Evolutionary conservation across 208 protist species (phyloP).

Genomic region (Porcisia deanei): DNA sequence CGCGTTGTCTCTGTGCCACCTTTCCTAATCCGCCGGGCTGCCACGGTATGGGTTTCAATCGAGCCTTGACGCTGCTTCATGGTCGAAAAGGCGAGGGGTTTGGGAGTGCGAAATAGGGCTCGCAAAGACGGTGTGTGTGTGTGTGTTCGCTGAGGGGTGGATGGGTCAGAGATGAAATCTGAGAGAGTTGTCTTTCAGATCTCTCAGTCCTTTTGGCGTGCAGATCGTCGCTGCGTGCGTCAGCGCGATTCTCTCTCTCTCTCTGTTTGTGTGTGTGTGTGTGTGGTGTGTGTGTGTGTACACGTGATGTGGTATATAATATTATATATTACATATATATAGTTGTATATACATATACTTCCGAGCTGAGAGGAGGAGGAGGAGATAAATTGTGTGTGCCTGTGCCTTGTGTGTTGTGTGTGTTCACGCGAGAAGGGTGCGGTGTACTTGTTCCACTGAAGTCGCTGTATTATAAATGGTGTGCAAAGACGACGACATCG

Average conservation of each 20-base stretch:
- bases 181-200: not conserved
- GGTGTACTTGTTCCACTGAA: too few species aligned
- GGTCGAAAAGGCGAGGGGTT: not conserved
- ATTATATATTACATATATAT: too few species aligned
- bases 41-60: constrained; percentile 2
- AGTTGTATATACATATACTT: too few species aligned
- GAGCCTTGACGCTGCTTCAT: constrained; percentile 6
- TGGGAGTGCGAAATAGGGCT: not conserved
- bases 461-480: not conserved
- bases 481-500: not conserved
- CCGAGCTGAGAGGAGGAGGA: not conserved
- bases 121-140: not conserved
- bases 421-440: not conserved
- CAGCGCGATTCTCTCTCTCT: too few species aligned
- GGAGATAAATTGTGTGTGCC: not conserved
- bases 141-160: too few species aligned
- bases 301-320: too few species aligned
- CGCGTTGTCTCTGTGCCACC: constrained; percentile 30
- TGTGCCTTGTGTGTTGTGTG: not conserved
- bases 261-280: not conserved
- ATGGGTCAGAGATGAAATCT: not conserved
- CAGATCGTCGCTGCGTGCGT: not conserved
- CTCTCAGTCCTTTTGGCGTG: not conserved
- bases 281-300: not conserved
- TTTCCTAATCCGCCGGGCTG: constrained; percentile 20